Conservation (phyloP, 2,329 filamentous ascomycete genomes). For the Fusarium longipes region DNA sequence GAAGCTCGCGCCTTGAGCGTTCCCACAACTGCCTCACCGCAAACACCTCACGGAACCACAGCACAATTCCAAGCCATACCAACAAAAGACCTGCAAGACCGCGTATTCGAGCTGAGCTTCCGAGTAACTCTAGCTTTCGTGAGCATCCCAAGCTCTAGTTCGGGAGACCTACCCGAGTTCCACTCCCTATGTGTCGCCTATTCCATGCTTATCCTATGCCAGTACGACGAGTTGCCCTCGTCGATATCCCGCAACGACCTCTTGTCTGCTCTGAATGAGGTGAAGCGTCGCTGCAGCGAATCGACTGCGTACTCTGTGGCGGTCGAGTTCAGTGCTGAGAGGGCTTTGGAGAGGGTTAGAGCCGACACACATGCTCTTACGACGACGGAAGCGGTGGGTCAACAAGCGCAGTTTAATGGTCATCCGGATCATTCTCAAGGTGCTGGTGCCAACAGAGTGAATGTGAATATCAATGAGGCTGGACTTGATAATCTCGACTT, state of each 20-base stretch:
- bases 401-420: neutral
- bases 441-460: neutral
- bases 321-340: slow-evolving; percentile 27
- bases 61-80: slow-evolving; percentile 8
- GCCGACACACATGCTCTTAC: neutral
- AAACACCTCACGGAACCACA: neutral
- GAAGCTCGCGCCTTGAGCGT: slow-evolving; percentile 8
- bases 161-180: slow-evolving; percentile 25
- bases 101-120: slow-evolving; percentile 20
- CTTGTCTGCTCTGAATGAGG: slow-evolving; percentile 4
- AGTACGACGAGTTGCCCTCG: slow-evolving; percentile 17
- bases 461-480: neutral
- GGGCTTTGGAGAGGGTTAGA: slow-evolving; percentile 23
- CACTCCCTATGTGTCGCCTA: slow-evolving; percentile 26
- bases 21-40: slow-evolving; percentile 7
- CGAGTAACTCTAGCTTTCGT: slow-evolving; percentile 24
- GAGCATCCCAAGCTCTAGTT: slow-evolving; percentile 15
- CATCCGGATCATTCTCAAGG: neutral
- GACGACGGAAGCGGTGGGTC: neutral
- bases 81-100: slow-evolving; percentile 10
- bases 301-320: slow-evolving; percentile 18
- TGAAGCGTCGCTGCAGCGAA: slow-evolving; percentile 18
- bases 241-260: slow-evolving; percentile 4
- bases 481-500: slow-evolving; percentile 27
- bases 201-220: slow-evolving; percentile 24